These are phyloP conservation scores for Talaromyces sp. DNA, from an alignment of 2,329 filamentous ascomycete species.

Conservation along the genomic window DNA sequence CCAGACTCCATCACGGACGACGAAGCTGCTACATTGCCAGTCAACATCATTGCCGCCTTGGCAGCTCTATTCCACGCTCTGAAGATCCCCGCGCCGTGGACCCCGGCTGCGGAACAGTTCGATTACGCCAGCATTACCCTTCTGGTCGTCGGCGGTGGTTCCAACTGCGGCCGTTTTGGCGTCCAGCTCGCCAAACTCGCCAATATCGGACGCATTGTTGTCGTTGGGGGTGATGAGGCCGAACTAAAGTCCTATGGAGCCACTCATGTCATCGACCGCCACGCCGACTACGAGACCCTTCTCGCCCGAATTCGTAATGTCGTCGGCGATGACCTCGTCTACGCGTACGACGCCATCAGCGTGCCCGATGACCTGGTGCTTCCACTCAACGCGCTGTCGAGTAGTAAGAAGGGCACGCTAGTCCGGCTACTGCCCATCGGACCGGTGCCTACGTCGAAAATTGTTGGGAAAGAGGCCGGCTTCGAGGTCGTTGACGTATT, in stretches of 20 bases:
- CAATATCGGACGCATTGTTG: constrained; percentile 35
- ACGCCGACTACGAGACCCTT: constrained; percentile 25
- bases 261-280: constrained; percentile 38
- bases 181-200: constrained; percentile 22
- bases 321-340: constrained; percentile 35
- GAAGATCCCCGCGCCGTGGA: constrained; percentile 13
- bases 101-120: constrained; percentile 10
- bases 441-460: constrained; percentile 20
- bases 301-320: constrained; percentile 26
- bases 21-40: constrained; percentile 32
- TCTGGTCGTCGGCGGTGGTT: constrained; percentile 21
- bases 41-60: constrained; percentile 29
- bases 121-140: constrained; percentile 11
- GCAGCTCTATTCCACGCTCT: constrained; percentile 28
- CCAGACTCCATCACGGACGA: constrained; percentile 28
- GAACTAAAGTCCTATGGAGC: constrained; percentile 32
- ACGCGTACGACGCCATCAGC: constrained; percentile 33
- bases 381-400: constrained; percentile 30
- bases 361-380: constrained; percentile 20
- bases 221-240: constrained; percentile 25
- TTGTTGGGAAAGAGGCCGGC: constrained; percentile 26
- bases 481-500: constrained; percentile 24
- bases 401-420: constrained; percentile 28
- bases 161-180: constrained; percentile 18
- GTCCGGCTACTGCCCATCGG: constrained; percentile 15